These are phyloP conservation scores for Porogramme epimiltina DNA, from an alignment of 1,284 basidiomycete species.

Conservation along the genomic window DNA sequence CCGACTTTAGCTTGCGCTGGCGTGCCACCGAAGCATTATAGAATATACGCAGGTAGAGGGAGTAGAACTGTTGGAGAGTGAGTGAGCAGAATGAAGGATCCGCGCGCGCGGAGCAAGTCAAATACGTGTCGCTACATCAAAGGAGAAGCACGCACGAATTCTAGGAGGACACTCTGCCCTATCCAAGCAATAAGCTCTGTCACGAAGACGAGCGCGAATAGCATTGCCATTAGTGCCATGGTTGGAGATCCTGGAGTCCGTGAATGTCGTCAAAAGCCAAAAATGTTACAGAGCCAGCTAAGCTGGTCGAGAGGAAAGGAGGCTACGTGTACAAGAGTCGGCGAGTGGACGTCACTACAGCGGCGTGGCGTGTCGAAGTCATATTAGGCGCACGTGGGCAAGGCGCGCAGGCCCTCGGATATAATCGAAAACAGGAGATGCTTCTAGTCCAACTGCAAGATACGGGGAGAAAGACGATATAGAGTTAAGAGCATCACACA, in stretches of 20 bases:
- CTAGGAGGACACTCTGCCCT: slow-evolving; percentile 80
- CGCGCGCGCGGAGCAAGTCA: not conserved
- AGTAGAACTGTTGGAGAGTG: slow-evolving; percentile 58
- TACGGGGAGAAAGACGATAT: too few relatives aligned
- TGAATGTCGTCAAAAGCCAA: slow-evolving; percentile 1
- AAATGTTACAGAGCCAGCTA: slow-evolving; percentile 7
- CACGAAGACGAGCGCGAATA: slow-evolving; percentile 80
- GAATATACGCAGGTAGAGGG: slow-evolving; percentile 68
- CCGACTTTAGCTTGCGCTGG: slow-evolving; percentile 73
- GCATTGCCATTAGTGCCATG: slow-evolving; percentile 80
- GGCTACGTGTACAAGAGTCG: slow-evolving; percentile 21
- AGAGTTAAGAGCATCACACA: too few relatives aligned
- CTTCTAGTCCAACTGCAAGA: too few relatives aligned
- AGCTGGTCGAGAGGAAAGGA: slow-evolving; percentile 1
- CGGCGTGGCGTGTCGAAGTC: slow-evolving; percentile 15
- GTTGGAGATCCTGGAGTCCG: slow-evolving; percentile 4
- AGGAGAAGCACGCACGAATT: slow-evolving; percentile 57
- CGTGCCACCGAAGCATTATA: slow-evolving; percentile 52
- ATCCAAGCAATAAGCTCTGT: slow-evolving; percentile 87
- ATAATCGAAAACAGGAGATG: too few relatives aligned
- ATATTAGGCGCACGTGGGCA: slow-evolving; percentile 15
- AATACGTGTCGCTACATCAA: too few relatives aligned
- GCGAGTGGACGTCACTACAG: not conserved
- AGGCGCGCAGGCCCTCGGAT: too few relatives aligned
- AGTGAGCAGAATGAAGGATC: too few relatives aligned